A percentile compares a stretch with the other conserved stretches of the same genome.
Conservation (phyloP, 202 grass and related monocot genomes). For the Hordeum pubiflorum region DNA sequence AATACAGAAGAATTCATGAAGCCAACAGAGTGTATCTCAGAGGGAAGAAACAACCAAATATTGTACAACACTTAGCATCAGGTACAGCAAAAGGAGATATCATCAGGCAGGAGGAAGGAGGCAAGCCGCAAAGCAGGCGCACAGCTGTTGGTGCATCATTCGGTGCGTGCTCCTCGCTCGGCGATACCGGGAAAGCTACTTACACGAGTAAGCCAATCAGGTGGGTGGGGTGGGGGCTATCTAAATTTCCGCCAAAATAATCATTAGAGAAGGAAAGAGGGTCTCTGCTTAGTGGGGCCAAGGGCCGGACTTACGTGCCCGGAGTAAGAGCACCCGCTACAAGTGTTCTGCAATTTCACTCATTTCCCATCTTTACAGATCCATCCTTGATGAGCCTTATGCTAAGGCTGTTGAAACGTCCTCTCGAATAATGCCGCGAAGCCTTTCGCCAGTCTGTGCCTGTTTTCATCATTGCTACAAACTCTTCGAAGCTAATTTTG, state of each 20-base stretch:
- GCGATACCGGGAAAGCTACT: conserved; percentile 34
- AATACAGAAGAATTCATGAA: background rate
- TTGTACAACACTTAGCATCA: conserved; percentile 42
- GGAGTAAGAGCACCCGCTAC: conserved; percentile 1
- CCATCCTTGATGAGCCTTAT: conserved; percentile 95
- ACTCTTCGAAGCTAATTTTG: conserved; percentile 95
- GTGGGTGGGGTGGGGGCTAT: background rate
- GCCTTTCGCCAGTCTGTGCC: conserved; percentile 99
- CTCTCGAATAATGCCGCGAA: conserved; percentile 95
- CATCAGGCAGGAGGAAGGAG: background rate
- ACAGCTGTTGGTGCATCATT: conserved; percentile 25
- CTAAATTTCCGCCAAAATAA: conserved; percentile 67
- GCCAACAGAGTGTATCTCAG: conserved; percentile 30
- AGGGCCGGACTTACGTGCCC: conserved; percentile 11
- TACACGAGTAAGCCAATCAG: conserved; percentile 65
- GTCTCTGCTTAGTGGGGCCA: conserved; percentile 32
- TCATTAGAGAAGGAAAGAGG: conserved; percentile 50
- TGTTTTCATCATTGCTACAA: conserved; percentile 99
- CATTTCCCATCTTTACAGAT: conserved; percentile 78
- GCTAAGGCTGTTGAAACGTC: conserved; percentile 97
- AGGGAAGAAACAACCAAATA: conserved; percentile 33
- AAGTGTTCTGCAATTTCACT: conserved; percentile 33
- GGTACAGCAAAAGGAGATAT: conserved; percentile 25
- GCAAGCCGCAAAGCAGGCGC: conserved; percentile 12
- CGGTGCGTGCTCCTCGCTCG: conserved; percentile 21